These are phyloP conservation scores for Incumbomyces lentus DNA, from an alignment of 2,329 filamentous ascomycete genomes.

Conservation along the genomic window DNA sequence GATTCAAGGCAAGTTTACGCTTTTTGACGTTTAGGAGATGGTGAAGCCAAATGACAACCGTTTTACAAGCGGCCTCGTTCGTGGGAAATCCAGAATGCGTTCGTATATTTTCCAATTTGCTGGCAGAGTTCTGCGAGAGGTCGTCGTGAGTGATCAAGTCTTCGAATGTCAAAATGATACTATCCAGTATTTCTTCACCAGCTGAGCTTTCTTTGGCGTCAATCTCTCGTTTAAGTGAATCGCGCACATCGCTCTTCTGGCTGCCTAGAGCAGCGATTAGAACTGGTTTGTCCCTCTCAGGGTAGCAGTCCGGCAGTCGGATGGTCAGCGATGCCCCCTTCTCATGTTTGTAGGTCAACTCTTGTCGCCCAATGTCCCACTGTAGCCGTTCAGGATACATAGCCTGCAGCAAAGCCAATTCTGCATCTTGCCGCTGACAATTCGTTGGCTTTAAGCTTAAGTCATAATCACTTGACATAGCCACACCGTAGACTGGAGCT, in stretches of 20 bases:
- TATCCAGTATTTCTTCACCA: conserved; percentile 14
- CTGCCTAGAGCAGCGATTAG: conserved; percentile 11
- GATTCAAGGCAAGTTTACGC: conserved; percentile 15
- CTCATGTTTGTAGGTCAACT: conserved; percentile 11
- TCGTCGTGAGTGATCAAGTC: background rate
- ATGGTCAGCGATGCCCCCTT: conserved; percentile 4
- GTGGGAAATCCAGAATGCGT: background rate
- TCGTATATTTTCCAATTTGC: background rate
- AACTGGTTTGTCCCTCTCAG: conserved; percentile 7
- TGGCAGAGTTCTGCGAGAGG: too few relatives aligned
- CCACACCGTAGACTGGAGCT: too few relatives aligned
- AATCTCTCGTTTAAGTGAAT: conserved; percentile 6
- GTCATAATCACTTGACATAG: too few relatives aligned
- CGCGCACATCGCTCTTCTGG: conserved; percentile 11
- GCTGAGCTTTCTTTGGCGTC: background rate
- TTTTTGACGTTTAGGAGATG: conserved; percentile 18
- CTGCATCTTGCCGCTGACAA: conserved; percentile 11
- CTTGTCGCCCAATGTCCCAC: conserved; percentile 9
- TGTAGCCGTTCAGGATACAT: conserved; percentile 14
- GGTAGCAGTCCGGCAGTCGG: conserved; percentile 12
- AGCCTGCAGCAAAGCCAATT: conserved; percentile 15
- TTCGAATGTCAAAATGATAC: conserved; percentile 12
- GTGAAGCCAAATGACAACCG: conserved; percentile 19
- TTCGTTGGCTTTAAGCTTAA: too few relatives aligned
- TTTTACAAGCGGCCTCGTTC: conserved; percentile 6